A percentile compares a stretch with the other conserved stretches of the same genome.
These are phyloP conservation scores for Kodamaea derodonti DNA, from an alignment of 1,139 yeast genomes.

Conservation along the genomic window DNA sequence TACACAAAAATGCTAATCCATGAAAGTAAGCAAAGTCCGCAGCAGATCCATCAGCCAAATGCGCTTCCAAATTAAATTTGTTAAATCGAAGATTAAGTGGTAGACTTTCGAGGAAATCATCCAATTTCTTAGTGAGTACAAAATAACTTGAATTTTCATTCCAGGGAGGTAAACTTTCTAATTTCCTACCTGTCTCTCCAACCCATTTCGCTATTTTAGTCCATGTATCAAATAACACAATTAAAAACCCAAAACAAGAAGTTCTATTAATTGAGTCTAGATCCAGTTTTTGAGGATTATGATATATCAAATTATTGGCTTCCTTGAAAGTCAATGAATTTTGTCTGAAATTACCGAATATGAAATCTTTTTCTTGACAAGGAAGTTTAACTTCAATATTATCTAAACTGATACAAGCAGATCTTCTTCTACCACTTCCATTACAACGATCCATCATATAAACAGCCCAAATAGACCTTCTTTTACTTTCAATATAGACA, in stretches of 20 bases:
- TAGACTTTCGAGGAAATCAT: conserved; percentile 17
- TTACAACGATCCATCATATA: conserved; percentile 43
- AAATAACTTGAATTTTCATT: conserved; percentile 21
- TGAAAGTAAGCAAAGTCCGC: conserved; percentile 36
- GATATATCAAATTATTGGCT: conserved; percentile 10
- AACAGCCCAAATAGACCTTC: conserved; percentile 38
- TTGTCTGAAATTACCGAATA: conserved; percentile 18
- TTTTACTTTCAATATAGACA: conserved; percentile 25
- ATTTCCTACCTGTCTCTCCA: conserved; percentile 26
- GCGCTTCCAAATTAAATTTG: conserved; percentile 26
- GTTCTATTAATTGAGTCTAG: conserved; percentile 6
- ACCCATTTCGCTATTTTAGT: conserved; percentile 32
- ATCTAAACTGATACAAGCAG: conserved; percentile 26
- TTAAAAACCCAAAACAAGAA: conserved; percentile 23
- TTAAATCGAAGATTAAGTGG: conserved; percentile 23
- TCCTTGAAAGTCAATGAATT: conserved; percentile 14
- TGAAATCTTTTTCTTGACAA: conserved; percentile 20
- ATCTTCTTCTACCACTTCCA: conserved; percentile 32
- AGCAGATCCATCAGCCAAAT: conserved; percentile 29
- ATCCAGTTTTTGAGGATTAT: conserved; percentile 4
- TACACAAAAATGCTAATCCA: conserved; percentile 28
- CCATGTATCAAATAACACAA: conserved; percentile 32
- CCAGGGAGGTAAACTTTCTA: conserved; percentile 28
- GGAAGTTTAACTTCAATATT: conserved; percentile 24
- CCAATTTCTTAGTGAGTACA: conserved; percentile 19